These are phyloP conservation scores for Paraphoma chrysanthemicola DNA, from an alignment of 2,329 filamentous ascomycete species.

Conservation along the genomic window DNA sequence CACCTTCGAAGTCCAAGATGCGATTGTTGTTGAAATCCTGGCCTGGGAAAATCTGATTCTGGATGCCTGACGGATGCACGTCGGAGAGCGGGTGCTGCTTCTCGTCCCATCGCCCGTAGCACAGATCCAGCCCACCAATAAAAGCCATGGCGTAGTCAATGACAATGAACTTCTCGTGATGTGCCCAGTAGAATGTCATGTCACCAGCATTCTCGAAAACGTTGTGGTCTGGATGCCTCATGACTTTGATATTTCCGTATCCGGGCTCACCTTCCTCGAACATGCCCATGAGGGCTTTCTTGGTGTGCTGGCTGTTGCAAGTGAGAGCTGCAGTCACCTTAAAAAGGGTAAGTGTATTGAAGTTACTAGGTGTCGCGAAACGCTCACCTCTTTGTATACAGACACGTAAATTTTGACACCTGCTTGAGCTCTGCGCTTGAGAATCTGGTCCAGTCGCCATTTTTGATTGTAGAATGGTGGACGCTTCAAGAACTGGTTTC, in stretches of 20 bases:
- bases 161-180: conserved; percentile 97
- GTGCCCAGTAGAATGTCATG: conserved; percentile 97
- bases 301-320: conserved; percentile 93
- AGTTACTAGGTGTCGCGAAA: no score
- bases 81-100: conserved; percentile 86
- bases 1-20: conserved; percentile 92
- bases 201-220: conserved; percentile 91
- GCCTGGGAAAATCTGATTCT: conserved; percentile 87
- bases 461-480: conserved; percentile 84
- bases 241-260: conserved; percentile 84
- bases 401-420: conserved; percentile 95
- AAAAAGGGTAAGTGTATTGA: conserved; percentile 6
- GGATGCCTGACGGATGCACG: conserved; percentile 82
- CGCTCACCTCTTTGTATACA: conserved; percentile 80
- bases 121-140: conserved; percentile 92
- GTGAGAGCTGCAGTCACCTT: conserved; percentile 65
- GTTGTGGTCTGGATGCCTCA: conserved; percentile 95
- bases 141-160: conserved; percentile 92
- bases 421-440: conserved; percentile 88
- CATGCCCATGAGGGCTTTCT: conserved; percentile 80
- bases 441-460: conserved; percentile 82
- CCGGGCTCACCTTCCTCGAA: conserved; percentile 84
- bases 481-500: conserved; percentile 71
- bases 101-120: conserved; percentile 93
- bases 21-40: conserved; percentile 99